Evolutionary conservation across 2,329 filamentous ascomycete species (phyloP).

Genomic region (Zymoseptoria ardabiliae): DNA sequence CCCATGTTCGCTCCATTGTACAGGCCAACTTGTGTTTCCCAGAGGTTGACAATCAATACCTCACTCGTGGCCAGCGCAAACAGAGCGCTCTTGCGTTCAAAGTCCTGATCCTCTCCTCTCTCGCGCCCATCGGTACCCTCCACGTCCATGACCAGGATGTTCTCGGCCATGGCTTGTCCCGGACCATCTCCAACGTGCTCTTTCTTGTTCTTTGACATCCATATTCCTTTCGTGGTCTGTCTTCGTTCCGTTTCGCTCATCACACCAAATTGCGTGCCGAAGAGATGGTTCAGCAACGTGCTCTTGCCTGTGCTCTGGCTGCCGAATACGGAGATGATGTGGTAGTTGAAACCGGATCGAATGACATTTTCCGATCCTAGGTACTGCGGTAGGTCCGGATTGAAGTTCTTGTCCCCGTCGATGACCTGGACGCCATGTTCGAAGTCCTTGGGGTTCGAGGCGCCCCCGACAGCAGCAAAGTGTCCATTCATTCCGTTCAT

Average conservation of each 20-base stretch:
- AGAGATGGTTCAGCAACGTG: conserved; percentile 89
- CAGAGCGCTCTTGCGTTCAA: conserved; percentile 94
- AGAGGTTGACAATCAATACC: conserved; percentile 96
- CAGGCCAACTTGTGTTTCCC: conserved; percentile 96
- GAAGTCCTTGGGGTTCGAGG: conserved; percentile 61
- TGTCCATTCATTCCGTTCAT: conserved; percentile 78
- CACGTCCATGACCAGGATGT: conserved; percentile 98
- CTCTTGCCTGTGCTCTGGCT: conserved; percentile 99
- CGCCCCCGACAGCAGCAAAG: conserved; percentile 64
- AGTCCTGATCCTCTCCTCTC: conserved; percentile 95
- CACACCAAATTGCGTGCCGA: conserved; percentile 91
- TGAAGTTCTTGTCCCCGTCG: conserved; percentile 93
- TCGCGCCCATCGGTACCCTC: conserved; percentile 96
- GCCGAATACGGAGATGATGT: conserved; percentile 97
- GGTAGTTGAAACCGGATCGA: conserved; percentile 94
- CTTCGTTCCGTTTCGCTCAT: conserved; percentile 93
- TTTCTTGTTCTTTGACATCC: conserved; percentile 95
- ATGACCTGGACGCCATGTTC: conserved; percentile 96
- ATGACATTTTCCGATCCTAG: conserved; percentile 72
- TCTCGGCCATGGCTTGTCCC: conserved; percentile 72
- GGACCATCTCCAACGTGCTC: conserved; percentile 35
- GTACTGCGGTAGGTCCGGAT: conserved; percentile 76
- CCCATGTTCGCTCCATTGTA: conserved; percentile 99
- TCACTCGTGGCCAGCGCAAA: conserved; percentile 97
- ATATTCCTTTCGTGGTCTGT: conserved; percentile 98